These are phyloP conservation scores for Pochonia chlamydosporia DNA, from an alignment of 2,329 filamentous ascomycete genomes.

Conservation along the genomic window DNA sequence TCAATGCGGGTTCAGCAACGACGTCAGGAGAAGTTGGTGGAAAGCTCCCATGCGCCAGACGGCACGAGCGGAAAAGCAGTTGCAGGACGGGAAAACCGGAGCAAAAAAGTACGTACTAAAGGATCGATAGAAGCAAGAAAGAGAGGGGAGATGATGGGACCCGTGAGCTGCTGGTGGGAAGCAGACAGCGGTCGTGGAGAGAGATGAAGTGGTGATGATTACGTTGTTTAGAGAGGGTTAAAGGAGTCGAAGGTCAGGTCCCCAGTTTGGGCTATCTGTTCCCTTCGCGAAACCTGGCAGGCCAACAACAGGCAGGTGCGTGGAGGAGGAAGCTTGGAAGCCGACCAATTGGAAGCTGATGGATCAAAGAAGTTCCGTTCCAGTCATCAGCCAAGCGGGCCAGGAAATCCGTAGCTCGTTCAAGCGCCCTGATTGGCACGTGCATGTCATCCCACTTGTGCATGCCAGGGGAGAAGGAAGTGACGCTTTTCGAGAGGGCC, in stretches of 20 bases:
- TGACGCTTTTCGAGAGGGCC: too few relatives aligned
- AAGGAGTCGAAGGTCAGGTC: constrained; percentile 11
- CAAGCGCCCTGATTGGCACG: background rate
- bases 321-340: constrained; percentile 6
- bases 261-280: constrained; percentile 29
- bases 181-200: constrained; percentile 18
- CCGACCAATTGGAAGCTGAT: constrained; percentile 12
- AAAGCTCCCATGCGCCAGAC: constrained; percentile 34
- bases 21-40: constrained; percentile 17
- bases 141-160: constrained; percentile 13
- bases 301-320: constrained; percentile 6
- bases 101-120: constrained; percentile 12
- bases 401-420: background rate
- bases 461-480: background rate
- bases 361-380: constrained; percentile 17
- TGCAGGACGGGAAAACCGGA: constrained; percentile 4
- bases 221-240: constrained; percentile 12
- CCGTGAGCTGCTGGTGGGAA: constrained; percentile 20
- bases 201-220: constrained; percentile 9
- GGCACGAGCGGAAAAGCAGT: constrained; percentile 16
- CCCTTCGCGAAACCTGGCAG: constrained; percentile 12
- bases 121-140: constrained; percentile 14
- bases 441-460: background rate
- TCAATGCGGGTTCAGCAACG: constrained; percentile 15
- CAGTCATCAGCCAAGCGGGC: too few relatives aligned